Conservation (phyloP, 805 yeast genomes). For the Sugiyamaella lignohabitans region DNA sequence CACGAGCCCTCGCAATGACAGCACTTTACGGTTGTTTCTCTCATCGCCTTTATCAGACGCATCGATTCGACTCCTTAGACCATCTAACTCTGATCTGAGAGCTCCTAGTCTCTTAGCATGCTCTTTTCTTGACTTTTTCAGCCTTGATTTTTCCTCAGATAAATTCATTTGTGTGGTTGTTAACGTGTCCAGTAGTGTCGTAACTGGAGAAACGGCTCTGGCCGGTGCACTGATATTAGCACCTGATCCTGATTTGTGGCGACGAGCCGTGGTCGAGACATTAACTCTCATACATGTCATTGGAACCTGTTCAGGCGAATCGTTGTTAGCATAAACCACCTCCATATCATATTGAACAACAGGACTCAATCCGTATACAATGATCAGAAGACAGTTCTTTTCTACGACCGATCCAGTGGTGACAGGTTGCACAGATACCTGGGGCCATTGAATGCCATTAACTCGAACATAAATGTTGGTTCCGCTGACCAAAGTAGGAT, state of each 20-base stretch:
- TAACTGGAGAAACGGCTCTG: slow-evolving; percentile 48
- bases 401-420: slow-evolving; percentile 33
- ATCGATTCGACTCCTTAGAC: slow-evolving; percentile 41
- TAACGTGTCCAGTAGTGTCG: slow-evolving; percentile 59
- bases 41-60: slow-evolving; percentile 51
- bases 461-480: slow-evolving; percentile 36
- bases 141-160: slow-evolving; percentile 48
- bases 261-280: slow-evolving; percentile 13
- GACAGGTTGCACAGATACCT: slow-evolving; percentile 40
- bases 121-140: slow-evolving; percentile 54
- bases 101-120: slow-evolving; percentile 47
- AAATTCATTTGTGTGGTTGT: slow-evolving; percentile 57
- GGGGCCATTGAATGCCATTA: slow-evolving; percentile 66
- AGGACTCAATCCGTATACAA: slow-evolving; percentile 61
- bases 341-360: slow-evolving; percentile 57
- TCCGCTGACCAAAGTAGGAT: slow-evolving; percentile 31
- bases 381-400: slow-evolving; percentile 36
- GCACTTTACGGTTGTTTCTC: slow-evolving; percentile 46
- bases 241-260: slow-evolving; percentile 1
- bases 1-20: slow-evolving; percentile 43
- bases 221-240: slow-evolving; percentile 19
- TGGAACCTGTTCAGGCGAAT: not conserved
- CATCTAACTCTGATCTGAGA: slow-evolving; percentile 52
- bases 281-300: slow-evolving; percentile 4
- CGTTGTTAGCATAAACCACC: slow-evolving; percentile 27